Base-by-base conservation (phyloP, 2,329 filamentous ascomycete genomes). In the Aspergillaceae sp. region DNA sequence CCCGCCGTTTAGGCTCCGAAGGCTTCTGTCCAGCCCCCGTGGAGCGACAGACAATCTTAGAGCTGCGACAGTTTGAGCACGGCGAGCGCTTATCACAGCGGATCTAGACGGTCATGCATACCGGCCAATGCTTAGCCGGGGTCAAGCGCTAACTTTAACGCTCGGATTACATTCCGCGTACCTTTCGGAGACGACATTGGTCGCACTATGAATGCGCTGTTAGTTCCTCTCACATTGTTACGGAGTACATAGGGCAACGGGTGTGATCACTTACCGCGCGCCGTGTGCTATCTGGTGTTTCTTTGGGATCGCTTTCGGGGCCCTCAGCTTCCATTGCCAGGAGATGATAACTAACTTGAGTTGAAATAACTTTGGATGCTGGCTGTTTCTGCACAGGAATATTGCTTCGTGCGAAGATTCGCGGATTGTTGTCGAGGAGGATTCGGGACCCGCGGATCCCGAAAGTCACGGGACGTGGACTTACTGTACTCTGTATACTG, bases 21-120 rank as follows among this genome's bases (percentile, higher is more conserved):
- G 59, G 53, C 33, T 60, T 63, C 41, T 65, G 63, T 8, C 63
- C 61, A 41, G 61, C 59, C 3, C 62, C 64, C 7, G 66, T 68
- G 4, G 64, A 68, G 33, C 64, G 61, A 46, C 68, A 71, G 40
- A 53, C 45, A 26, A 66, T 57, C 40, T 62, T 56, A 2, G 65
- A 65, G 27, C 59, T 63, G 37, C 63, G 61, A 46, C 68, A 71
- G 48, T 68, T 69, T 5, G 67, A 66, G 54, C 68, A 71, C 43
- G 68, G 67, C 1, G 58, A 60, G 35, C 63, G 62, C 48, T 69
- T 67, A 48, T 71, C 67, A 47, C 68, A 71, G 51, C 65, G 60
- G 38, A 71, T 68, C 67, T 71, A 46, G 7, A 26, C 8, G 19
- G 19, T 19, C 19, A 19, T 19, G 19, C 2, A 19, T 28, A 27